These are phyloP conservation scores for Eucalyptus polyanthemos DNA, from an alignment of 345 rosid genomes.

Conservation along the genomic window DNA sequence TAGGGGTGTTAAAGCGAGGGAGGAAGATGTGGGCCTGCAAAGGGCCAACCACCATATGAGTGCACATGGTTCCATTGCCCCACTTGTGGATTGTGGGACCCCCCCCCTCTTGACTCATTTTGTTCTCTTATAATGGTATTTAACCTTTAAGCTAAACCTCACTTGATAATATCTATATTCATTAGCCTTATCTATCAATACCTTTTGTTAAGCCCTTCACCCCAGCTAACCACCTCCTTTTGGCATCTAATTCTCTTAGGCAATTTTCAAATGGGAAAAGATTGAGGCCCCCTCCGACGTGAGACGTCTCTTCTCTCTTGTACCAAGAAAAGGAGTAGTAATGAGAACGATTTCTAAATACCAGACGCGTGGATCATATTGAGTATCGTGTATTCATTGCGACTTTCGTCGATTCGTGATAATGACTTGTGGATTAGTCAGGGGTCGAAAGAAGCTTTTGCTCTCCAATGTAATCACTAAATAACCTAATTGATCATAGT, in stretches of 20 bases:
- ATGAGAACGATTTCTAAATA: neutral
- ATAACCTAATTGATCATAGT: neutral
- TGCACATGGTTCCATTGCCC: constrained; percentile 52
- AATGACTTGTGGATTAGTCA: neutral
- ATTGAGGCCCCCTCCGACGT: neutral
- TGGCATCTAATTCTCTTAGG: neutral
- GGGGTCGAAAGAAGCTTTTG: neutral
- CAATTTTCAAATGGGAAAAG: neutral
- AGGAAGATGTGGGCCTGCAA: constrained; percentile 10
- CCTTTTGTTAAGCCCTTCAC: neutral
- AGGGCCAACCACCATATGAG: constrained; percentile 59
- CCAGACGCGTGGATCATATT: neutral
- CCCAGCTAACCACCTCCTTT: neutral
- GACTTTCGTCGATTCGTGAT: neutral
- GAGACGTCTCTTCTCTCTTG: neutral
- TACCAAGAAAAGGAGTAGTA: neutral
- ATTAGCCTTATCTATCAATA: neutral
- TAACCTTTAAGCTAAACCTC: neutral
- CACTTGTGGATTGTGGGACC: constrained; percentile 10
- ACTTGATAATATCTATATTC: neutral
- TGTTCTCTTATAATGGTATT: neutral
- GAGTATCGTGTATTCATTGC: neutral
- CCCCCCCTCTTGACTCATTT: neutral
- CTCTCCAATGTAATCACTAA: neutral
- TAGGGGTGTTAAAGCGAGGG: constrained; percentile 3